Evolutionary conservation across 208 protist species (phyloP).

Genomic region (Trypanosoma theileri): DNA sequence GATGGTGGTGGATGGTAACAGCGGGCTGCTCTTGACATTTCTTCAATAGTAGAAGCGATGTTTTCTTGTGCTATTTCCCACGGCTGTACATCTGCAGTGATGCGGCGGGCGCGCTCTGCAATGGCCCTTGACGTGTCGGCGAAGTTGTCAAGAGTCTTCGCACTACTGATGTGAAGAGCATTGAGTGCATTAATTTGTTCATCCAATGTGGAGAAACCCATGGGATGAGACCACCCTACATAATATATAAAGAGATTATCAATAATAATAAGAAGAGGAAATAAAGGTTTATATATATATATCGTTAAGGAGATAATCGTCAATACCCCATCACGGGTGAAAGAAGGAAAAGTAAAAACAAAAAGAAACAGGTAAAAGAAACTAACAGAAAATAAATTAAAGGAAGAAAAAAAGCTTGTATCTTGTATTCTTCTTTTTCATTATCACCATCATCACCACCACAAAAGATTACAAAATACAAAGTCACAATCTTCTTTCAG

Average conservation of each 20-base stretch:
- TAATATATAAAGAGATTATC: not conserved
- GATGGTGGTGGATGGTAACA: slow-evolving; percentile 82
- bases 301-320: not conserved
- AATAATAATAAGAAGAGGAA: slow-evolving; percentile 9
- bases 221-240: slow-evolving; percentile 16
- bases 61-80: slow-evolving; percentile 89
- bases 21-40: slow-evolving; percentile 78
- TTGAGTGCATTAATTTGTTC: slow-evolving; percentile 72
- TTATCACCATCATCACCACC: no score
- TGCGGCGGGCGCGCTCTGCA: slow-evolving; percentile 54
- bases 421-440: not conserved
- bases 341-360: not conserved
- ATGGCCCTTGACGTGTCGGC: slow-evolving; percentile 81
- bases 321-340: not conserved
- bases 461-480: no score
- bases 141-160: slow-evolving; percentile 76
- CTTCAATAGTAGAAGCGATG: slow-evolving; percentile 81
- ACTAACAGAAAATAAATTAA: not conserved
- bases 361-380: not conserved
- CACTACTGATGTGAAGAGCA: slow-evolving; percentile 61
- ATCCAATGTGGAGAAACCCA: slow-evolving; percentile 62
- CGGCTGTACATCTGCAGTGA: slow-evolving; percentile 73
- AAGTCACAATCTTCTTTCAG: no score
- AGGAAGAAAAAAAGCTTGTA: not conserved
- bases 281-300: slow-evolving; percentile 13